These are phyloP conservation scores for Syncephalastrum racemosum DNA, from an alignment of 371 early-diverging fungal species.

Conservation along the genomic window DNA sequence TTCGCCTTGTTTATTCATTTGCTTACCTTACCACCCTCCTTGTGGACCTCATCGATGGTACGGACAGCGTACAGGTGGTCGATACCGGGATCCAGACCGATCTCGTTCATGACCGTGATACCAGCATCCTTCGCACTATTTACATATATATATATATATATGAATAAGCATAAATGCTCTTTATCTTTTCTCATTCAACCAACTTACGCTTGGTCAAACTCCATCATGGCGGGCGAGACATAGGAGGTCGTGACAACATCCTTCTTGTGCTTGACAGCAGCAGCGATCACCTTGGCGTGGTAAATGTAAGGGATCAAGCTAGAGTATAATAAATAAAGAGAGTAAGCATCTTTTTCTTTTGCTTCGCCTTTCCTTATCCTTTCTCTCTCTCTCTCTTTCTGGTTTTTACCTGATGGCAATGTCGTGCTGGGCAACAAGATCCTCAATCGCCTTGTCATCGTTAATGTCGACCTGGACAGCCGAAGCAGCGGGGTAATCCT, in stretches of 20 bases:
- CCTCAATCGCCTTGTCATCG: constrained; percentile 79
- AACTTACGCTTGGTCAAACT: constrained; percentile 72
- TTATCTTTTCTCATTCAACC: neutral
- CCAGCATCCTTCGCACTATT: constrained; percentile 76
- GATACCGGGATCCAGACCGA: constrained; percentile 95
- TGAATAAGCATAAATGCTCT: neutral
- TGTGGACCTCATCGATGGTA: constrained; percentile 86
- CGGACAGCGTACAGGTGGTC: constrained; percentile 90
- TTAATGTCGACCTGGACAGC: constrained; percentile 82
- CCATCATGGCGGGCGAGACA: constrained; percentile 87
- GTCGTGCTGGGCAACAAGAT: constrained; percentile 85
- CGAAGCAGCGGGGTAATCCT: constrained; percentile 56
- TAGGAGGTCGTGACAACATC: constrained; percentile 91
- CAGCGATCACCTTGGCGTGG: constrained; percentile 84
- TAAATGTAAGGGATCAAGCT: constrained; percentile 87
- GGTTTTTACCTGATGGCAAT: constrained; percentile 62
- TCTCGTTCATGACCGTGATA: constrained; percentile 87
- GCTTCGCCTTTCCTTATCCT: neutral
- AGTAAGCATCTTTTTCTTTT: neutral
- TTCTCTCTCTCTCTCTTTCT: neutral
- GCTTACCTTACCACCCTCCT: constrained; percentile 82
- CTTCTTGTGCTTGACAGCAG: constrained; percentile 80
- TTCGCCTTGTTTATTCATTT: neutral
- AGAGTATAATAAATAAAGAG: constrained; percentile 11
- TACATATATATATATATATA: constrained; percentile 2